Percentiles rank a stretch among this genome's conserved stretches.
These are phyloP conservation scores for Oryza brachyantha DNA, from an alignment of 176 grass and related monocot species.

Conservation along the genomic window DNA sequence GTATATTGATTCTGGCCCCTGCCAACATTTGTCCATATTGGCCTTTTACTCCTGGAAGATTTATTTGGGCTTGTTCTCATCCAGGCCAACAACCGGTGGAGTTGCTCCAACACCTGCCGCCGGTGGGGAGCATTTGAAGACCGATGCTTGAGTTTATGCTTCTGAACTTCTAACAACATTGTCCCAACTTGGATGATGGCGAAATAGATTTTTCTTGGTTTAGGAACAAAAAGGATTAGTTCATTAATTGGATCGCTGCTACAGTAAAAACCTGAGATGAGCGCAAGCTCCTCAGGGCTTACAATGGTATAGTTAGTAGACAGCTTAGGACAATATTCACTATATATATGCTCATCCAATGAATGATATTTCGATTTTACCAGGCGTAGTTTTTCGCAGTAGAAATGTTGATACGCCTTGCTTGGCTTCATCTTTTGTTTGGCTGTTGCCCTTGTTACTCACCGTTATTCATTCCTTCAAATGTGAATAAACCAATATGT, in stretches of 20 bases:
- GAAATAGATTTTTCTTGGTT: background rate
- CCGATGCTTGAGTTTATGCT: constrained; percentile 22
- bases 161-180: background rate
- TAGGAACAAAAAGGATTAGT: background rate
- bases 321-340: background rate
- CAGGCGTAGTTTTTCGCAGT: background rate
- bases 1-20: background rate
- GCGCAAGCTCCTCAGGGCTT: background rate
- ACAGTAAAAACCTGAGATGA: background rate
- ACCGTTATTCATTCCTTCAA: background rate
- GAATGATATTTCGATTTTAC: background rate
- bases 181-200: background rate
- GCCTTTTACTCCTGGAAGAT: background rate
- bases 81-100: constrained; percentile 70
- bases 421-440: background rate
- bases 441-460: background rate
- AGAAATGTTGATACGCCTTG: background rate
- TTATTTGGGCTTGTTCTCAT: background rate
- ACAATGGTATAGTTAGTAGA: background rate
- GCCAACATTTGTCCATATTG: background rate
- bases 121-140: constrained; percentile 20
- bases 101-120: constrained; percentile 44
- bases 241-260: background rate
- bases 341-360: background rate
- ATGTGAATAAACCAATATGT: background rate